Conservation (phyloP, 2,329 filamentous ascomycete genomes). For the Corynespora cassiicola region DNA sequence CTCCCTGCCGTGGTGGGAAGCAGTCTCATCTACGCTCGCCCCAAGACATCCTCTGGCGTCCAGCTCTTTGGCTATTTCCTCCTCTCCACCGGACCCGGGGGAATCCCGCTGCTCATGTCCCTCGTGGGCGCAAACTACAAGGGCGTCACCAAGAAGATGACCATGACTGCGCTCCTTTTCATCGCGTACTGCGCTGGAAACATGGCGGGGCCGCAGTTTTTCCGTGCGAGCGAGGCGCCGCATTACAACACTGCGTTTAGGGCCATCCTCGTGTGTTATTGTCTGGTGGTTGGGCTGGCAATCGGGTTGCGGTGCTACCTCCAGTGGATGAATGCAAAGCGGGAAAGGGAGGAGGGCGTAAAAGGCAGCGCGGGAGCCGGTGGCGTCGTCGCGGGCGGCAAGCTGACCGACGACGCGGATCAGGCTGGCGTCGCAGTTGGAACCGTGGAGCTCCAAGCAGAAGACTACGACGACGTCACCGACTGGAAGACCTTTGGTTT, state of each 20-base stretch:
- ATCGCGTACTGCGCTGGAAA: constrained; percentile 44
- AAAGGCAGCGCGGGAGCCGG: constrained; percentile 25
- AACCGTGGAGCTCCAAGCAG: constrained; percentile 19
- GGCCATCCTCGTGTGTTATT: constrained; percentile 40
- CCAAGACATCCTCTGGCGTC: constrained; percentile 17
- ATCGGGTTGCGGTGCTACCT: constrained; percentile 23
- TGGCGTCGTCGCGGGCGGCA: constrained; percentile 22
- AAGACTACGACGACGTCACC: constrained; percentile 33
- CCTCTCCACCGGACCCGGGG: constrained; percentile 25
- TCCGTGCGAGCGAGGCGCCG: constrained; percentile 20
- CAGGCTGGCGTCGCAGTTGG: constrained; percentile 4
- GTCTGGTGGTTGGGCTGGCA: constrained; percentile 38
- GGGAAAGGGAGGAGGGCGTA: constrained; percentile 23
- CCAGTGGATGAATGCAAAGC: constrained; percentile 25
- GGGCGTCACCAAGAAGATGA: constrained; percentile 48
- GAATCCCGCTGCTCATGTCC: constrained; percentile 25
- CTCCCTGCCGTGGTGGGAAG: constrained; percentile 18
- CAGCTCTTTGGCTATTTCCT: constrained; percentile 29
- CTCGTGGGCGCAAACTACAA: constrained; percentile 25
- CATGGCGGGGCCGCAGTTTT: constrained; percentile 39
- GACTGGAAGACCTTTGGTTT: constrained; percentile 33
- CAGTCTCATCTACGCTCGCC: constrained; percentile 18
- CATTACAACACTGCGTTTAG: constrained; percentile 24
- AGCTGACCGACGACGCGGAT: constrained; percentile 15
- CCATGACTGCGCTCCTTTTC: constrained; percentile 41